A percentile compares a stretch with the other conserved stretches of the same genome.
phyloP scores from a whole-genome alignment of 2,329 filamentous ascomycete genomes.

The Diaporthe longicolla region DNA sequence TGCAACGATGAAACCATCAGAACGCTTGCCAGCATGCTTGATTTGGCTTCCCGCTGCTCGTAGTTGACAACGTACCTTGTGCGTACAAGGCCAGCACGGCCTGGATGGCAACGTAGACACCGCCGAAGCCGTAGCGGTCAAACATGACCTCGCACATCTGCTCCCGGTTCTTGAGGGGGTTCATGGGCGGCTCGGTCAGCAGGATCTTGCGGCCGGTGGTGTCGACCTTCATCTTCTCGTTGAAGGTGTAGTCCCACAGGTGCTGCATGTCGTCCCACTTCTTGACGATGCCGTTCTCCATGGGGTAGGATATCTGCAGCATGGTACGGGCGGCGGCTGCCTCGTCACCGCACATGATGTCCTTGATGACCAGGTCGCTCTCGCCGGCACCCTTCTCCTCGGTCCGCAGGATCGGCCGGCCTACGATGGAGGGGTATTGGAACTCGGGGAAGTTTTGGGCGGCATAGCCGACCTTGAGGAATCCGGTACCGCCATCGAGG shows the following conservation, averaged over 20 bases:
- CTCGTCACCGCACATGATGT: conserved; percentile 99
- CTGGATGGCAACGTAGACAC: conserved; percentile 98
- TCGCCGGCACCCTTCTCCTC: conserved; percentile 78
- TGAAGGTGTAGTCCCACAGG: conserved; percentile 99
- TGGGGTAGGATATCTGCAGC: conserved; percentile 98
- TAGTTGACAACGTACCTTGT: conserved; percentile 74
- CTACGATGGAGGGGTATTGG: conserved; percentile 98
- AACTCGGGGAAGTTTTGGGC: conserved; percentile 99
- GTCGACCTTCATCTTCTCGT: conserved; percentile 96
- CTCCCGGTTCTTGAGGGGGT: conserved; percentile 95
- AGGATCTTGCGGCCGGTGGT: conserved; percentile 95
- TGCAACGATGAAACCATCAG: conserved; percentile 13
- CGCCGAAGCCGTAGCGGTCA: conserved; percentile 94
- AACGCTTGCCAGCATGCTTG: background rate
- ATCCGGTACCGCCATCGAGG: conserved; percentile 99
- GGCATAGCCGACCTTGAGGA: conserved; percentile 99
- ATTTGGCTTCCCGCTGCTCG: background rate
- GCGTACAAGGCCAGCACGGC: conserved; percentile 96
- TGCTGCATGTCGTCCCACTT: conserved; percentile 99
- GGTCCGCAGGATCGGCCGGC: conserved; percentile 95
- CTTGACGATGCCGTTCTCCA: conserved; percentile 99
- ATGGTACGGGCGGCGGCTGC: conserved; percentile 95
- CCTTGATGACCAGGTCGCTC: conserved; percentile 81
- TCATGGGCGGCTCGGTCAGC: conserved; percentile 97
- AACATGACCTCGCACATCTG: conserved; percentile 99